These are phyloP conservation scores for Wolfiporia cocos DNA, from an alignment of 1,284 basidiomycete species.

Conservation along the genomic window DNA sequence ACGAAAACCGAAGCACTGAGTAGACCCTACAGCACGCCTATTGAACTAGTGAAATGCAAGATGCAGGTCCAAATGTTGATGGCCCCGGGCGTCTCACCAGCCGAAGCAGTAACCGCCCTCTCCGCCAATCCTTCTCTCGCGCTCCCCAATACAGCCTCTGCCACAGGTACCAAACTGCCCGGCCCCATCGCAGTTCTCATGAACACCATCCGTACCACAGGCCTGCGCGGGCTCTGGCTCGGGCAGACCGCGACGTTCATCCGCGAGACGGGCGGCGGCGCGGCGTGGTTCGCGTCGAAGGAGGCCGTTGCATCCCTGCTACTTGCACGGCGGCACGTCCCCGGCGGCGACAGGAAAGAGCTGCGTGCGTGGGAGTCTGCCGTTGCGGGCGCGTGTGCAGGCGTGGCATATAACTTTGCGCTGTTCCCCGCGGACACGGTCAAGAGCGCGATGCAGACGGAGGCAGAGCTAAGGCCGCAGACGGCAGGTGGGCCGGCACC, in stretches of 20 bases:
- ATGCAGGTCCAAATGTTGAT: slow-evolving; percentile 92
- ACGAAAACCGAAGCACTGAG: neutral
- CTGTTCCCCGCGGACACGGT: slow-evolving; percentile 93
- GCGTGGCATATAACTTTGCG: slow-evolving; percentile 81
- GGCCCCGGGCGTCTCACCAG: slow-evolving; percentile 19
- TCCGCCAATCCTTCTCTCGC: slow-evolving; percentile 17
- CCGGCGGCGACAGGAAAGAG: slow-evolving; percentile 34
- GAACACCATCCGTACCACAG: slow-evolving; percentile 58
- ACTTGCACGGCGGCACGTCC: slow-evolving; percentile 34
- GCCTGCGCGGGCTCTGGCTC: slow-evolving; percentile 78
- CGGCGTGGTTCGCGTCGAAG: slow-evolving; percentile 87
- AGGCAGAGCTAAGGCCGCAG: slow-evolving; percentile 74
- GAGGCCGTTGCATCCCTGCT: slow-evolving; percentile 64
- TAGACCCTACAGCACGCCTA: slow-evolving; percentile 58
- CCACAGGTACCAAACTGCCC: slow-evolving; percentile 22
- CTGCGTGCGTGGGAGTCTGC: slow-evolving; percentile 80
- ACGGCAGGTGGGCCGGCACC: slow-evolving; percentile 29
- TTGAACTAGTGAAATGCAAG: slow-evolving; percentile 90
- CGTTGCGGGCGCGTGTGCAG: slow-evolving; percentile 80
- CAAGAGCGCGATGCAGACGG: slow-evolving; percentile 94
- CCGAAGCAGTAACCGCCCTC: slow-evolving; percentile 19
- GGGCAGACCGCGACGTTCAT: slow-evolving; percentile 85
- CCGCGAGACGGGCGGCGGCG: slow-evolving; percentile 82
- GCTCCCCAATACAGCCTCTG: slow-evolving; percentile 18
- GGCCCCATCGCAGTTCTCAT: slow-evolving; percentile 71